These are phyloP conservation scores for Rhodotorula taiwanensis DNA, from an alignment of 768 basidiomycete species.

Conservation along the genomic window DNA sequence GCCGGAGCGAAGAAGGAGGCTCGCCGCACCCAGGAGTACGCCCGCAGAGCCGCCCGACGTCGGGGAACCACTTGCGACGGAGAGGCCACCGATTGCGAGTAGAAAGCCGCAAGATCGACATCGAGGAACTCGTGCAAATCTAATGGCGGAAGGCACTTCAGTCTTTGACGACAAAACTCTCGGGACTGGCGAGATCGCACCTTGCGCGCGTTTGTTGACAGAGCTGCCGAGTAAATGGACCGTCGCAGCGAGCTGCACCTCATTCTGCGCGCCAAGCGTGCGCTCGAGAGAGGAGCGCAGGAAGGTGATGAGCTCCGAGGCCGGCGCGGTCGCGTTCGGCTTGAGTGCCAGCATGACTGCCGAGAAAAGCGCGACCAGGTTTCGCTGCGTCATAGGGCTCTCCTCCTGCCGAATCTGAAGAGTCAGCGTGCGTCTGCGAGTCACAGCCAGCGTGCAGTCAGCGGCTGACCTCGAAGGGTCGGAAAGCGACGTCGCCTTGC, in stretches of 20 bases:
- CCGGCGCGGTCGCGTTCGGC: conserved; percentile 5
- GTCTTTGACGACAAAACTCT: neutral
- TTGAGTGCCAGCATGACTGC: conserved; percentile 12
- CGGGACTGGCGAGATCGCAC: conserved; percentile 47
- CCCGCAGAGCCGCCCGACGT: conserved; percentile 36
- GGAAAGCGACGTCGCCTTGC: conserved; percentile 3
- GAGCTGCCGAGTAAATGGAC: conserved; percentile 1
- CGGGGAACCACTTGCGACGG: neutral
- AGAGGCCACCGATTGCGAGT: neutral
- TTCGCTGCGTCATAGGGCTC: conserved; percentile 11
- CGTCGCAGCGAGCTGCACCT: conserved; percentile 14
- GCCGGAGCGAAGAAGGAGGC: neutral
- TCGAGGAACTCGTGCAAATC: neutral
- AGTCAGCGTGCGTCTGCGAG: no score
- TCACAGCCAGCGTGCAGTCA: no score
- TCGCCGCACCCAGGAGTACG: conserved; percentile 39
- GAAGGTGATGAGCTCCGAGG: conserved; percentile 1
- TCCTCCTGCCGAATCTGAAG: neutral
- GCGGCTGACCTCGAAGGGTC: conserved; percentile 22
- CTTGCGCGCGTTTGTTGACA: conserved; percentile 58
- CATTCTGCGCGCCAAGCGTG: conserved; percentile 8
- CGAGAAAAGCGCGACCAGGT: conserved; percentile 20
- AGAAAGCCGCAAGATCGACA: no score
- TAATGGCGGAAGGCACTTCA: conserved; percentile 10
- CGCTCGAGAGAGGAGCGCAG: conserved; percentile 3